Percentiles rank a stretch among this genome's conserved stretches.
These are phyloP conservation scores for Streptanthus diversifolius DNA, from an alignment of 345 rosid species.

Conservation along the genomic window DNA sequence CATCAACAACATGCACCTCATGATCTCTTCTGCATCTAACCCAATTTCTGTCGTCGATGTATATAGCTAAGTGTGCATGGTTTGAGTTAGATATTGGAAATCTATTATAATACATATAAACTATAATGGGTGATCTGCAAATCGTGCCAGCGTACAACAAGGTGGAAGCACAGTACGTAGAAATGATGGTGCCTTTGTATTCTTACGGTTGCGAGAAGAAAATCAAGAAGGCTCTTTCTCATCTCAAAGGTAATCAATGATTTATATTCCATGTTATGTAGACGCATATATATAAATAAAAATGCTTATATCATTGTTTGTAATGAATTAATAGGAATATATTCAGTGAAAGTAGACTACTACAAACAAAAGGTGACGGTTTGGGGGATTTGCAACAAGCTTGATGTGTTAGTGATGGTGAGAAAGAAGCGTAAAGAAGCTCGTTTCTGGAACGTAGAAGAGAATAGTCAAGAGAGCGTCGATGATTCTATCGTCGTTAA, in stretches of 20 bases:
- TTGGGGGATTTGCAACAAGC: conserved; percentile 91
- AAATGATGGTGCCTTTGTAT: conserved; percentile 91
- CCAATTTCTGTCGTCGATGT: neutral
- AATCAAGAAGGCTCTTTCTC: conserved; percentile 64
- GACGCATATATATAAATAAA: neutral
- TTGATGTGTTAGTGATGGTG: conserved; percentile 54
- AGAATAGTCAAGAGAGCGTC: conserved; percentile 25
- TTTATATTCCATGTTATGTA: neutral
- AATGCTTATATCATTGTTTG: neutral
- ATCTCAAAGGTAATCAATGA: conserved; percentile 62
- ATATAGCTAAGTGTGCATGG: conserved; percentile 3
- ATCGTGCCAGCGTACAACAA: conserved; percentile 54
- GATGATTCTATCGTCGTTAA: conserved; percentile 4
- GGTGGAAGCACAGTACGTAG: conserved; percentile 90
- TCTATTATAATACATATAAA: neutral
- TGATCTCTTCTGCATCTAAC: conserved; percentile 9
- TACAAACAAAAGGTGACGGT: conserved; percentile 73
- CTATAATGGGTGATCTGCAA: conserved; percentile 61
- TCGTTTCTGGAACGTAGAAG: conserved; percentile 67
- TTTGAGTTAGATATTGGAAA: neutral
- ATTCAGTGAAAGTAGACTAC: conserved; percentile 67
- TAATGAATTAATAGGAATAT: conserved; percentile 51
- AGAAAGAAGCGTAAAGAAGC: conserved; percentile 73
- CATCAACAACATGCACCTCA: conserved; percentile 24
- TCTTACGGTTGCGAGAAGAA: conserved; percentile 82